These are phyloP conservation scores for Termitomyces sp. DNA, from an alignment of 1,284 basidiomycete species.

Conservation along the genomic window DNA sequence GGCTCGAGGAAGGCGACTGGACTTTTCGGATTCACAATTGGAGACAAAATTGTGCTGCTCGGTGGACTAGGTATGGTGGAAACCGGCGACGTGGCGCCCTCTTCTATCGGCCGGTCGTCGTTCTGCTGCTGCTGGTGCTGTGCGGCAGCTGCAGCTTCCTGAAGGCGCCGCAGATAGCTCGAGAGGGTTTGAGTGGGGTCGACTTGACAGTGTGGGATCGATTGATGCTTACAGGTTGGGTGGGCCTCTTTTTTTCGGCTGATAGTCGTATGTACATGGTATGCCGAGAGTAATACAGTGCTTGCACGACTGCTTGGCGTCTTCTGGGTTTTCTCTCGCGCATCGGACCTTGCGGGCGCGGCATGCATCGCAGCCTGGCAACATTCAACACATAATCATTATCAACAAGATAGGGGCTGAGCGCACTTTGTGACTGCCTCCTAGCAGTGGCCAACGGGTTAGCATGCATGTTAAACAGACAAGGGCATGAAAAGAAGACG, in stretches of 20 bases:
- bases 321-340: conserved; percentile 70
- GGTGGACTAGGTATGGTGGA: conserved; percentile 49
- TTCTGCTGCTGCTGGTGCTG: conserved; percentile 28
- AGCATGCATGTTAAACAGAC: conserved; percentile 15
- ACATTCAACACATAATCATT: conserved; percentile 15
- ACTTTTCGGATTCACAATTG: conserved; percentile 39
- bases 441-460: conserved; percentile 38
- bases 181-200: conserved; percentile 3
- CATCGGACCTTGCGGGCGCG: conserved; percentile 79
- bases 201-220: neutral
- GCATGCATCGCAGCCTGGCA: conserved; percentile 76
- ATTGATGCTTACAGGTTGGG: conserved; percentile 70
- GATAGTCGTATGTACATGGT: conserved; percentile 85
- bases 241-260: conserved; percentile 86
- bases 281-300: conserved; percentile 80
- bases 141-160: conserved; percentile 69
- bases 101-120: conserved; percentile 32
- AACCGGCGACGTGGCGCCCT: conserved; percentile 43
- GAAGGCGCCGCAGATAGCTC: conserved; percentile 73
- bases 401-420: conserved; percentile 11
- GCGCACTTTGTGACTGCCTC: conserved; percentile 74
- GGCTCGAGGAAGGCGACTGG: conserved; percentile 52
- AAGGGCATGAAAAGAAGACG: conserved; percentile 17
- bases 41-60: conserved; percentile 43
- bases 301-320: conserved; percentile 72